Evolutionary conservation across 2,329 filamentous ascomycete genomes (phyloP), one percentile per base, ranked within the genome.

Genomic region (Allantophomopsis lycopodina): DNA sequence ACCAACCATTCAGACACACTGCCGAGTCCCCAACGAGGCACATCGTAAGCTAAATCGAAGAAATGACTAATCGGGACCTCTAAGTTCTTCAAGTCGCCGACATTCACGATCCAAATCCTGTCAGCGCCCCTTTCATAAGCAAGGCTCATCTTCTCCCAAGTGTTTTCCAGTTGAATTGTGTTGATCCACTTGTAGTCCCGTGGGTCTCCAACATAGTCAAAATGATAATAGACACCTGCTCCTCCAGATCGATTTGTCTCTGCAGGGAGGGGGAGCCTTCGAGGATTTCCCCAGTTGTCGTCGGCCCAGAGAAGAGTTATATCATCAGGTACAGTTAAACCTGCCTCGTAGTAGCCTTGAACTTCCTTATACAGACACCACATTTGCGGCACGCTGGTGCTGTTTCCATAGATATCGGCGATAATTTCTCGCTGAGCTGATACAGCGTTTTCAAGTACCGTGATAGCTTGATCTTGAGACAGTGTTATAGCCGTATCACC

Each of bases 301-400:
- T 82, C 78, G 1, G 76, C 66, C 69, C 75, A 82, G 5, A 82
- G 63, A n/a, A 83, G 61, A 2, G 74, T 82, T 16, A 83, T 69
- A 48, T 79, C 69, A 13, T 82, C 76, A 0, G 76, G 75, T 2
- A 79, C 70, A 5, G 61, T 57, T 51, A 83, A 65, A 2, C 78
- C 78, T 14, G 71, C 64, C 42, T 77, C 71, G 39, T 77, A 72
- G 51, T 83, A 83, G 12, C 70, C 70, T 57, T 77, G 75, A 2
- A 84, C 77, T 53, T 84, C 79, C 52, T 83, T 83, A 58, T 83
- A 84, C 40, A 83, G 57, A 48, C 76, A 82, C 78, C 79, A 83
- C 58, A 78, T 68, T 55, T 83, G 79, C 5, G 79, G 78, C 31
- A 69, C 62, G 2, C 55, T 56, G 3, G 65, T 58, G 5, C 57